These are phyloP conservation scores for Aspergillus mulundensis DNA, from an alignment of 495 filamentous ascomycete species.

Conservation along the genomic window DNA sequence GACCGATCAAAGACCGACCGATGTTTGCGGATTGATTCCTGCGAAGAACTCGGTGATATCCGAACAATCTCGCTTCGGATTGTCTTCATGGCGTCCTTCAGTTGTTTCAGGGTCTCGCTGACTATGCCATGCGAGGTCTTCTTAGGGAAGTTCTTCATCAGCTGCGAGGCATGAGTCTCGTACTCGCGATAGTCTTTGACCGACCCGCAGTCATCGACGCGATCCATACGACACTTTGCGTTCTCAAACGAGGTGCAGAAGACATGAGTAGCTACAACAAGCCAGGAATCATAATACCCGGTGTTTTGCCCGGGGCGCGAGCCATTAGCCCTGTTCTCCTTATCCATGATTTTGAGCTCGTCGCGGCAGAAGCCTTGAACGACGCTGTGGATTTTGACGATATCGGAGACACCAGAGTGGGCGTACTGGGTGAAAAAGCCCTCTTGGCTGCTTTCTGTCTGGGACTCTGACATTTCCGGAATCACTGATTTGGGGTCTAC, in stretches of 20 bases:
- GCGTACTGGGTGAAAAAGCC: slow-evolving; percentile 39
- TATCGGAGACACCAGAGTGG: slow-evolving; percentile 53
- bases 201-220: slow-evolving; percentile 52
- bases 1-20: slow-evolving; percentile 70
- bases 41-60: slow-evolving; percentile 47
- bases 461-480: slow-evolving; percentile 34
- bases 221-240: slow-evolving; percentile 55
- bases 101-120: slow-evolving; percentile 38
- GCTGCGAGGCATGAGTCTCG: slow-evolving; percentile 59
- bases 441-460: slow-evolving; percentile 48
- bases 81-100: slow-evolving; percentile 46
- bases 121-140: slow-evolving; percentile 34
- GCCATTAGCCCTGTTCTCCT: slow-evolving; percentile 37
- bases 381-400: slow-evolving; percentile 72
- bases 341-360: slow-evolving; percentile 53
- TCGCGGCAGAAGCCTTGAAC: slow-evolving; percentile 78
- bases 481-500: slow-evolving; percentile 20
- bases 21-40: slow-evolving; percentile 45
- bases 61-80: slow-evolving; percentile 58
- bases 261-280: slow-evolving; percentile 55
- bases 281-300: slow-evolving; percentile 52
- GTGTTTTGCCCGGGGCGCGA: slow-evolving; percentile 6
- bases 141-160: slow-evolving; percentile 42
- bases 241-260: slow-evolving; percentile 61
- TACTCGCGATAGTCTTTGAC: slow-evolving; percentile 70